Percentiles rank a stretch among this genome's conserved stretches.
Evolutionary conservation across 2,329 filamentous ascomycete genomes (phyloP).

Genomic region (Colletotrichum agaves): DNA sequence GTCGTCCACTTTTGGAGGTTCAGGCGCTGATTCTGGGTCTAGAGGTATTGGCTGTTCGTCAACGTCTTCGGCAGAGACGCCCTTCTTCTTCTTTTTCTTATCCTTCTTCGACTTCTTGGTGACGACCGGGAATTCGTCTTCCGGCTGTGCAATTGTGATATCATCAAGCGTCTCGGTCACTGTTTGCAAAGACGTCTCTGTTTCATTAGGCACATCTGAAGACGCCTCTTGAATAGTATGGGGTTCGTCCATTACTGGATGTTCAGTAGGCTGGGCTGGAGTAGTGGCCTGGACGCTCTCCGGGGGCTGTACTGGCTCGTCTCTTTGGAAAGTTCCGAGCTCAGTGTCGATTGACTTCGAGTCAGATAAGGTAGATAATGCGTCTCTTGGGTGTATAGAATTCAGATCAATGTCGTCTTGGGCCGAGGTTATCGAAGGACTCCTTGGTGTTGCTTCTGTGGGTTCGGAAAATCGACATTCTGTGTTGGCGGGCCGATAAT

Average conservation of each 20-base stretch:
- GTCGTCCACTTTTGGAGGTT: background rate
- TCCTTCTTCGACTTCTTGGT: slow-evolving; percentile 43
- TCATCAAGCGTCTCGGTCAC: slow-evolving; percentile 36
- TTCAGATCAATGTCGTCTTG: background rate
- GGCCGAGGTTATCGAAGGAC: background rate
- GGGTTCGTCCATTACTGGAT: background rate
- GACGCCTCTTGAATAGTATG: too few relatives aligned
- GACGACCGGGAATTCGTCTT: slow-evolving; percentile 39
- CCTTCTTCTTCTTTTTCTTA: slow-evolving; percentile 5
- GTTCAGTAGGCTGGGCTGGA: background rate
- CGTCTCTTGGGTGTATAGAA: background rate
- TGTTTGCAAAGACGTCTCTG: background rate
- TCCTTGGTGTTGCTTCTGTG: background rate
- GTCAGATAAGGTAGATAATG: background rate
- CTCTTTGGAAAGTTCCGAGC: background rate
- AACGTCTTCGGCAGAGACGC: background rate
- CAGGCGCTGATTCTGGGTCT: background rate
- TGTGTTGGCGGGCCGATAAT: background rate
- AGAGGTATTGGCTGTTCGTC: background rate
- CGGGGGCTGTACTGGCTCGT: background rate
- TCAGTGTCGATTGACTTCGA: background rate
- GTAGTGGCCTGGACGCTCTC: background rate
- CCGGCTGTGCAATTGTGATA: slow-evolving; percentile 17
- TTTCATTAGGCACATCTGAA: background rate
- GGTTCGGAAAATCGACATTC: background rate